Percentiles rank a stretch among this genome's conserved stretches.
phyloP scores from a whole-genome alignment of 345 rosid species.

The Acer yangbiense region DNA sequence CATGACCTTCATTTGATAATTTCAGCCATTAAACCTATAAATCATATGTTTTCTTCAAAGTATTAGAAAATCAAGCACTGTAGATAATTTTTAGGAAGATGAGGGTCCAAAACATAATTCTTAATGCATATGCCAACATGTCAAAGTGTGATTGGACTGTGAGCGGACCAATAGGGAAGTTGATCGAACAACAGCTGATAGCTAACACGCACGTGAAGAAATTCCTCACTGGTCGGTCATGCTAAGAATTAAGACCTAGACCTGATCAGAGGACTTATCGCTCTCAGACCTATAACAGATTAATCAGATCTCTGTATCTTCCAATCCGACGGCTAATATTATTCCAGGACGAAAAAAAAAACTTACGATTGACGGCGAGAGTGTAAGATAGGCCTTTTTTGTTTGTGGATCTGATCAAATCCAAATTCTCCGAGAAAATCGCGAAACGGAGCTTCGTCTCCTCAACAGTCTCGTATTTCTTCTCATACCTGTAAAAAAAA shows the following conservation, averaged over 20 bases:
- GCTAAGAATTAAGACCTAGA: neutral
- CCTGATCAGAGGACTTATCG: neutral
- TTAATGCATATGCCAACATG: too few species aligned
- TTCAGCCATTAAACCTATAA: neutral
- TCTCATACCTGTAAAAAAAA: constrained; percentile 54
- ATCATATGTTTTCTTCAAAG: too few species aligned
- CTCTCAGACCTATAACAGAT: neutral
- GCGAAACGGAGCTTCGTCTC: constrained; percentile 76
- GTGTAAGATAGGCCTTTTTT: constrained; percentile 60
- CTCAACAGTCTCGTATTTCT: constrained; percentile 61
- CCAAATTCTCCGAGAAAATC: constrained; percentile 69
- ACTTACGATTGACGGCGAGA: constrained; percentile 76
- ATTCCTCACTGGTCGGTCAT: neutral
- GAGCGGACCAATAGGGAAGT: neutral
- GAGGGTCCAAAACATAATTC: neutral
- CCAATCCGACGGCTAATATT: neutral
- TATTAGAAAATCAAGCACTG: neutral
- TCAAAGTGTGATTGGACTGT: neutral
- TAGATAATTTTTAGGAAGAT: neutral
- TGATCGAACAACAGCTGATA: neutral
- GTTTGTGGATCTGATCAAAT: constrained; percentile 81
- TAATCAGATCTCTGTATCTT: neutral
- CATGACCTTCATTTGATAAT: neutral
- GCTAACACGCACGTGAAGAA: neutral
- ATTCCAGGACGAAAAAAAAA: neutral